These are phyloP conservation scores for Neurospora pannonica DNA, from an alignment of 495 filamentous ascomycete genomes.

Conservation along the genomic window DNA sequence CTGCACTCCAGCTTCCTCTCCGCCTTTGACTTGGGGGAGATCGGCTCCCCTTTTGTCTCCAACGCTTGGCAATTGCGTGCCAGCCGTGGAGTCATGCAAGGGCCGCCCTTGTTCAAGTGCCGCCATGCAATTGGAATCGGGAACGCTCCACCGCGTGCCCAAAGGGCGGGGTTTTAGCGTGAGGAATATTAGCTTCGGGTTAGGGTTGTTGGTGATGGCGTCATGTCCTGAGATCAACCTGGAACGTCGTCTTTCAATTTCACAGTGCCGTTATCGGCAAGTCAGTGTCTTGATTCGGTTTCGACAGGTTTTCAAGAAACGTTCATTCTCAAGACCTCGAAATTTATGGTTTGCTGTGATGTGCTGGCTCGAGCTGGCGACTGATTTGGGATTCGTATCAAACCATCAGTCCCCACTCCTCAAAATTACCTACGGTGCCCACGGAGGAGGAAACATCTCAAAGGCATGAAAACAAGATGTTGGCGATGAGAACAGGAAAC, in stretches of 20 bases:
- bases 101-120: background rate
- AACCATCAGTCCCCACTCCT: background rate
- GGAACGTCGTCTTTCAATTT: background rate
- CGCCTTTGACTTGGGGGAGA: background rate
- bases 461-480: background rate
- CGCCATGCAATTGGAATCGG: background rate
- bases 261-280: background rate
- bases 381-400: background rate
- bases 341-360: background rate
- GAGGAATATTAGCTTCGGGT: background rate
- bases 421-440: background rate
- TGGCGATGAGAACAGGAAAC: background rate
- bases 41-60: background rate
- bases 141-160: background rate
- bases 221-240: background rate
- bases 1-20: background rate
- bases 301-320: too few relatives aligned
- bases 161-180: background rate
- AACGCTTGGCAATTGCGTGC: background rate
- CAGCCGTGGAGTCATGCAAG: background rate
- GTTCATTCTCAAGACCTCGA: background rate
- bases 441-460: background rate
- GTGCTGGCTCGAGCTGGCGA: background rate
- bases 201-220: background rate
- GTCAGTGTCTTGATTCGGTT: too few relatives aligned